Evolutionary conservation across 257 asterid species (phyloP), one percentile per base, ranked within the genome.

Genomic region (Henckelia pumila): DNA sequence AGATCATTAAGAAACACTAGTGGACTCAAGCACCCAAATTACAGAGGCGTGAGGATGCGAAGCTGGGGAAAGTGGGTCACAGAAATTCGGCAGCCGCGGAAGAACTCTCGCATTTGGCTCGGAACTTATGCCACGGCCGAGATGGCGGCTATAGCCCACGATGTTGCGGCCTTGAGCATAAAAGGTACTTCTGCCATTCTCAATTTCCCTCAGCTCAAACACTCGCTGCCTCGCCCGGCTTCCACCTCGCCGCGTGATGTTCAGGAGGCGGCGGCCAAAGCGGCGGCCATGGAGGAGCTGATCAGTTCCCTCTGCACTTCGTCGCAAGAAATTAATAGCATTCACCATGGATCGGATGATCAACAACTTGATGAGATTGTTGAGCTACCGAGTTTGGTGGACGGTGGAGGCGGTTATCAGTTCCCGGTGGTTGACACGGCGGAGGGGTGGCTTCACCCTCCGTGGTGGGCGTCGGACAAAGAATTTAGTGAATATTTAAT

Each of bases 21-120:
- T 8, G 86, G 85, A 2, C 73, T 60, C 13, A 85, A 73, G 64
- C 89, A 85, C 16, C 89, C 89, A 8, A 59, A 83, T 8, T 87
- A 87, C 74, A 72, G 91, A 14, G 95, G 95, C 0, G 95, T 87
- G 23, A 75, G 95, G 30, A 87, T 79, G 91, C 67, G 95, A 1
- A 83, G 89, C 74, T 87, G 95, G 95, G 95, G 95, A 1, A 87
- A 83, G 75, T 87, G 91, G 91, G 95, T 87, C 0, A 85, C 95
- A 3, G 95, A 87, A 65, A 87, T 87, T 22, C 91, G 95, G 1
- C 88, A 87, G 73, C 95, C 95, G 30, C 68, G 82, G 67, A 85
- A 87, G 73, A 87, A 85, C 28, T 71, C 91, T 28, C 86, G 95
- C 60, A 87, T 87, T 64, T 87, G 95, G 95, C 87, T 87, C 0